Conservation (phyloP, 1,139 yeast species). For the Spathaspora jeffriesii region DNA sequence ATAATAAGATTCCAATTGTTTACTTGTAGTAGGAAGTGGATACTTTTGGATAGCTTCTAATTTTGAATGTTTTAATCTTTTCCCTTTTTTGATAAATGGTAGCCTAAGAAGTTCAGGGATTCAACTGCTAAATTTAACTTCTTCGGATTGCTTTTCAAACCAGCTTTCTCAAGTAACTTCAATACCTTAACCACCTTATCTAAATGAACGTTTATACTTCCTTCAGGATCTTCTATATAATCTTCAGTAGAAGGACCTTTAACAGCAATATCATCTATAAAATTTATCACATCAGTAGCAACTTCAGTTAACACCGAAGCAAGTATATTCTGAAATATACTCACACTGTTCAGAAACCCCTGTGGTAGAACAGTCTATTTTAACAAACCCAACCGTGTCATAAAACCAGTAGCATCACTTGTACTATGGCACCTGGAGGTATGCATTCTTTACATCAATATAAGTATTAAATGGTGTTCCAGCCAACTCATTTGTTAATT, state of each 20-base stretch:
- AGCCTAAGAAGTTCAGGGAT: not conserved
- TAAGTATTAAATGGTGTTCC: not conserved
- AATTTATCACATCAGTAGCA: not conserved
- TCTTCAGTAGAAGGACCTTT: not conserved
- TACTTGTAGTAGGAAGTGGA: not conserved
- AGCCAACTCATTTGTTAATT: not conserved
- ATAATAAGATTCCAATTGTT: not conserved
- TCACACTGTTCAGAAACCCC: too few species aligned
- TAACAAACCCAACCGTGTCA: not conserved
- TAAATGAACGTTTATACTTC: not conserved
- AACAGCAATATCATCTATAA: constrained; percentile 4
- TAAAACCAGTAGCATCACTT: constrained; percentile 1
- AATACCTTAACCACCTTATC: not conserved
- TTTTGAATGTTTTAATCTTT: not conserved
- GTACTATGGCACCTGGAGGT: not conserved
- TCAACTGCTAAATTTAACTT: not conserved
- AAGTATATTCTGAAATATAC: not conserved
- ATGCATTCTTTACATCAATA: constrained; percentile 3
- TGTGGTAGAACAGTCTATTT: constrained; percentile 1
- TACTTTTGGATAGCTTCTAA: not conserved
- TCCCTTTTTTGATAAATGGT: too few species aligned
- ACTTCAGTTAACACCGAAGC: not conserved
- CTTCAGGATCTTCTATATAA: not conserved
- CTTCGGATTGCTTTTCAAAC: not conserved
- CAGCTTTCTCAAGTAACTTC: not conserved